Conservation (phyloP, 2,329 filamentous ascomycete genomes). For the Fusarium subtropicale region DNA sequence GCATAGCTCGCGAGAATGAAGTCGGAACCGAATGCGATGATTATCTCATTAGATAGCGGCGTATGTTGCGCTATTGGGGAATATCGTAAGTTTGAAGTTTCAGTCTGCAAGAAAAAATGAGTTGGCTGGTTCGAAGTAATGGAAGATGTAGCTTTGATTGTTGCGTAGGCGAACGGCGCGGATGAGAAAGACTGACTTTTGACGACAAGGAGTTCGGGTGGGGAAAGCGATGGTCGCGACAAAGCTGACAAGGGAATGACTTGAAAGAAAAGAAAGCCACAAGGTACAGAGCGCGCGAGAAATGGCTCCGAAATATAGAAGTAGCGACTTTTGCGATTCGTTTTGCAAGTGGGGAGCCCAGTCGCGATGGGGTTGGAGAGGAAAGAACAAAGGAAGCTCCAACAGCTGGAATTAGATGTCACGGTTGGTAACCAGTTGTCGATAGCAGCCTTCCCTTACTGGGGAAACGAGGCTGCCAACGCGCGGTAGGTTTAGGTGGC, state of each 20-base stretch:
- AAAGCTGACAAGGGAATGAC: slow-evolving; percentile 42
- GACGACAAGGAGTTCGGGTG: slow-evolving; percentile 43
- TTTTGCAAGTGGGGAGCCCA: slow-evolving; percentile 26
- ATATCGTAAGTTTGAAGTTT: slow-evolving; percentile 9
- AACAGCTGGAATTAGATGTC: slow-evolving; percentile 32
- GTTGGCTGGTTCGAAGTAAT: slow-evolving; percentile 22
- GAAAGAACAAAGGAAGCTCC: slow-evolving; percentile 40
- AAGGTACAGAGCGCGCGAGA: slow-evolving; percentile 8
- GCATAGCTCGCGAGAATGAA: slow-evolving; percentile 57
- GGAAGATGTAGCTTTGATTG: slow-evolving; percentile 26
- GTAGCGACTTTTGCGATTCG: slow-evolving; percentile 21
- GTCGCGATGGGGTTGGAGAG: slow-evolving; percentile 43
- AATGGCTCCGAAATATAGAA: slow-evolving; percentile 1
- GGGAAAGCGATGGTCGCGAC: slow-evolving; percentile 34
- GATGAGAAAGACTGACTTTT: slow-evolving; percentile 45
- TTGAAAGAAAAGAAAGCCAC: slow-evolving; percentile 30
- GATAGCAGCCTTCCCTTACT: slow-evolving; percentile 40
- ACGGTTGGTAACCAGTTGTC: slow-evolving; percentile 41
- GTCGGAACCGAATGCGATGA: slow-evolving; percentile 25
- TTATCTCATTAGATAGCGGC: slow-evolving; percentile 52
- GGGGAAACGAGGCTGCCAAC: slow-evolving; percentile 43
- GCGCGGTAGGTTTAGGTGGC: slow-evolving; percentile 14
- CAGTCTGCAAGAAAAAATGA: slow-evolving; percentile 36
- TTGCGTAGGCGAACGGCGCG: slow-evolving; percentile 36
- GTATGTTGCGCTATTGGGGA: slow-evolving; percentile 16